Percentiles rank a stretch among this genome's conserved stretches.
Evolutionary conservation across 1,284 basidiomycete species (phyloP).

Genomic region (Ceratobasidium papillatum): DNA sequence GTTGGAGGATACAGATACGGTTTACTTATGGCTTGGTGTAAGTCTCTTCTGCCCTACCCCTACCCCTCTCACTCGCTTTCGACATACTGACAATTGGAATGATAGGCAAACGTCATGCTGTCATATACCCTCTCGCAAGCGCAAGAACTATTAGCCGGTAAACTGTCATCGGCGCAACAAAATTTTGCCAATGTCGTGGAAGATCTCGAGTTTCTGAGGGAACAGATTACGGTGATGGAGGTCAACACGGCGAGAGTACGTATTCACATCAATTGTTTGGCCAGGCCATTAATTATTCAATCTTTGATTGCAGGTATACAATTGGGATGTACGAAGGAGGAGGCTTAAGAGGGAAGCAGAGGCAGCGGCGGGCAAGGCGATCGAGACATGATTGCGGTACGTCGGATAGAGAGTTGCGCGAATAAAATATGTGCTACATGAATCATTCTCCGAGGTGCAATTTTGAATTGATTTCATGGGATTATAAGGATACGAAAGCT

Average conservation of each 20-base stretch:
- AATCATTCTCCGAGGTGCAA: background rate
- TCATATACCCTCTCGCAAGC: conserved; percentile 91
- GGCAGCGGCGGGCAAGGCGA: conserved; percentile 34
- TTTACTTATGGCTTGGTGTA: conserved; percentile 97
- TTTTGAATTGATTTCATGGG: too few relatives aligned
- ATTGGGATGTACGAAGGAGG: conserved; percentile 84
- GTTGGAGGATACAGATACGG: conserved; percentile 83
- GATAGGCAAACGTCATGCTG: conserved; percentile 96
- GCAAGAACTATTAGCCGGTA: conserved; percentile 75
- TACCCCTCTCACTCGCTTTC: conserved; percentile 8
- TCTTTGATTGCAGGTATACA: conserved; percentile 63
- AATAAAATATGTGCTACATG: background rate
- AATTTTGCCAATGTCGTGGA: conserved; percentile 77
- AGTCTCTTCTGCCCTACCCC: conserved; percentile 52
- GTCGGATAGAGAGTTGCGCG: background rate
- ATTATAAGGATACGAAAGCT: too few relatives aligned
- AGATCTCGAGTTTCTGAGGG: conserved; percentile 92
- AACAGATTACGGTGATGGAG: conserved; percentile 98
- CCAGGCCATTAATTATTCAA: background rate
- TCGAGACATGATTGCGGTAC: background rate
- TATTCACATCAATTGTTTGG: background rate
- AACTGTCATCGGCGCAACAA: conserved; percentile 79
- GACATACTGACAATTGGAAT: background rate
- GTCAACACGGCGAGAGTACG: conserved; percentile 92
- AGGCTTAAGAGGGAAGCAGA: conserved; percentile 67